These are phyloP conservation scores for Xylaria arbuscula DNA, from an alignment of 2,329 filamentous ascomycete genomes.

Conservation along the genomic window DNA sequence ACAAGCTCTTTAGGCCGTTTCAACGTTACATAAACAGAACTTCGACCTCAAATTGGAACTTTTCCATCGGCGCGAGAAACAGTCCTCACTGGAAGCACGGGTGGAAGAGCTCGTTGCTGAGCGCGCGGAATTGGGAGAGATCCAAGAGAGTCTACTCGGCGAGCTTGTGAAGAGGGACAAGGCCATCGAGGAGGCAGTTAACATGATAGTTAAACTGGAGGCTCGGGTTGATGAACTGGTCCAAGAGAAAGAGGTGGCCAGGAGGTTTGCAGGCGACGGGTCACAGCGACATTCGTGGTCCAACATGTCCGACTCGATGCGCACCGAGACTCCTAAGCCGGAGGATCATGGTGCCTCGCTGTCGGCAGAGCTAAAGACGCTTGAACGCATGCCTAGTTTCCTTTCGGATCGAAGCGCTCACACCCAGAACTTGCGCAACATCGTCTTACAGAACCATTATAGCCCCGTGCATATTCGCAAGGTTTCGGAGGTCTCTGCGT, in stretches of 20 bases:
- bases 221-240: conserved; percentile 66
- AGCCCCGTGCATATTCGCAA: conserved; percentile 64
- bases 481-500: conserved; percentile 53
- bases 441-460: conserved; percentile 63
- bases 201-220: conserved; percentile 75
- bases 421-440: conserved; percentile 70
- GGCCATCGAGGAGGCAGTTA: conserved; percentile 76
- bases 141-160: conserved; percentile 67
- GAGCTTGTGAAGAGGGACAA: conserved; percentile 76
- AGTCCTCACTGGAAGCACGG: conserved; percentile 67
- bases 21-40: conserved; percentile 78
- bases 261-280: conserved; percentile 59
- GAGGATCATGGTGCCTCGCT: conserved; percentile 33
- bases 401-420: conserved; percentile 69
- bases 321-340: conserved; percentile 42
- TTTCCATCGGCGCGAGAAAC: conserved; percentile 74
- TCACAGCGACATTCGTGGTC: conserved; percentile 51
- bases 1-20: conserved; percentile 63
- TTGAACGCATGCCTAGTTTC: conserved; percentile 73
- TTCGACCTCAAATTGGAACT: conserved; percentile 81
- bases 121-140: conserved; percentile 64
- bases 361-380: conserved; percentile 50
- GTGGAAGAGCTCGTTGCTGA: conserved; percentile 66
- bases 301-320: conserved; percentile 45
- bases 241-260: conserved; percentile 65